These are phyloP conservation scores for Silene conica DNA, from an alignment of 148 eudicot genomes.

Conservation along the genomic window DNA sequence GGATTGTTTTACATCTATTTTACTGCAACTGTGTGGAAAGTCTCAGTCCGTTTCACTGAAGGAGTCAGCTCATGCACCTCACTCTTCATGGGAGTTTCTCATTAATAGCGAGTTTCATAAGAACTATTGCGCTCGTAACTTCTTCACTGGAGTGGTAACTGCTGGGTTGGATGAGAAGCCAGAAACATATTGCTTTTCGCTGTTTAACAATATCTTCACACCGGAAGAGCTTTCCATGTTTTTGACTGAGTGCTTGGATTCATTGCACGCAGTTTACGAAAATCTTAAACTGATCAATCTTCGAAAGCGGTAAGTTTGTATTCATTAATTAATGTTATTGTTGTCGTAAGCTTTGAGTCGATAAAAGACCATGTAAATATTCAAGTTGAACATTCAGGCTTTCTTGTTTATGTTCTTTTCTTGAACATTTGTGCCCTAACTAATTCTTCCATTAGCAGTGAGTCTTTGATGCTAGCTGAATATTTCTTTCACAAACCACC, in stretches of 20 bases:
- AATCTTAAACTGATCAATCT: slow-evolving; percentile 77
- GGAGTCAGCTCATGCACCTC: slow-evolving; percentile 28
- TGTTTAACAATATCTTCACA: slow-evolving; percentile 24
- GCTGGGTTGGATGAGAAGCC: slow-evolving; percentile 27
- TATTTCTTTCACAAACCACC: background rate
- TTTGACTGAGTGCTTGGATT: slow-evolving; percentile 63
- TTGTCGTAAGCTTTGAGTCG: background rate
- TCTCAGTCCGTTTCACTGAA: slow-evolving; percentile 20
- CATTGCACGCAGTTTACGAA: slow-evolving; percentile 91
- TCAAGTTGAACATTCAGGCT: background rate
- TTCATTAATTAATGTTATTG: background rate
- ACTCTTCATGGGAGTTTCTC: slow-evolving; percentile 86
- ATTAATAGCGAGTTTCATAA: slow-evolving; percentile 64
- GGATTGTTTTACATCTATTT: slow-evolving; percentile 58
- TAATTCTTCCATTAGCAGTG: background rate
- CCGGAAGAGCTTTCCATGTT: slow-evolving; percentile 40
- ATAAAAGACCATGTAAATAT: background rate
- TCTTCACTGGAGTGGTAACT: slow-evolving; percentile 30
- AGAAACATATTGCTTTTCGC: slow-evolving; percentile 28
- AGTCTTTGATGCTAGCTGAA: slow-evolving; percentile 1
- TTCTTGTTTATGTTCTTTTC: background rate
- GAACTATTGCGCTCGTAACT: slow-evolving; percentile 39
- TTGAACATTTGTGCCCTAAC: background rate
- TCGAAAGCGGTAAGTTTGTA: slow-evolving; percentile 57
- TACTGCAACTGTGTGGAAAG: slow-evolving; percentile 49